A percentile compares a stretch with the other conserved stretches of the same genome.
These are phyloP conservation scores for Lizonia empirigonia DNA, from an alignment of 2,329 filamentous ascomycete genomes.

Conservation along the genomic window DNA sequence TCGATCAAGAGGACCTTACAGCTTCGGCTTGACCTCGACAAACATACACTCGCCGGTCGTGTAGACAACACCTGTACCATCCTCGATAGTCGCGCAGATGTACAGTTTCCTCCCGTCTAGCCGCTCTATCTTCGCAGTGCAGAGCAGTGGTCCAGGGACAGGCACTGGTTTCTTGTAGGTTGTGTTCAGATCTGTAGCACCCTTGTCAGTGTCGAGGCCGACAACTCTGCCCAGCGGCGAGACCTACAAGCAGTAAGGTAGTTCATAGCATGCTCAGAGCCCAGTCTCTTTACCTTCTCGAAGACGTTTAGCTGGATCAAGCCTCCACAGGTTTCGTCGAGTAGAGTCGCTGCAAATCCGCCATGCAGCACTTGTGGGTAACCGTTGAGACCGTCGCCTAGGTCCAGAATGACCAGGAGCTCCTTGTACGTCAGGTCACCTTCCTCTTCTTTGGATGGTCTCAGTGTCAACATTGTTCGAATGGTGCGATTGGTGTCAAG, in stretches of 20 bases:
- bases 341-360: conserved; percentile 61
- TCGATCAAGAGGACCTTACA: conserved; percentile 22
- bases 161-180: conserved; percentile 60
- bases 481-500: conserved; percentile 60
- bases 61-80: conserved; percentile 55
- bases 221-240: too few relatives aligned
- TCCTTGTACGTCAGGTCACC: conserved; percentile 38
- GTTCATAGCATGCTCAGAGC: conserved; percentile 16
- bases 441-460: conserved; percentile 24
- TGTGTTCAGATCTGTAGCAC: conserved; percentile 57
- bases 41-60: conserved; percentile 63
- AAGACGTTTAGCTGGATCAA: conserved; percentile 51
- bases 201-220: conserved; percentile 16
- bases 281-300: conserved; percentile 8
- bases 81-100: conserved; percentile 56
- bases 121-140: conserved; percentile 53
- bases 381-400: conserved; percentile 62
- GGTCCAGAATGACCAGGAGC: conserved; percentile 48
- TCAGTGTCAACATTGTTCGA: conserved; percentile 33
- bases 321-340: conserved; percentile 64
- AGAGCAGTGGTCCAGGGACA: conserved; percentile 57
- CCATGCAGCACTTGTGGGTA: conserved; percentile 61
- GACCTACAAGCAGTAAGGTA: conserved; percentile 46
- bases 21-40: conserved; percentile 38
- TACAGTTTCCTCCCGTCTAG: conserved; percentile 62